Conservation (phyloP, 2,329 filamentous ascomycete genomes). For the Colletotrichum plurivorum region DNA sequence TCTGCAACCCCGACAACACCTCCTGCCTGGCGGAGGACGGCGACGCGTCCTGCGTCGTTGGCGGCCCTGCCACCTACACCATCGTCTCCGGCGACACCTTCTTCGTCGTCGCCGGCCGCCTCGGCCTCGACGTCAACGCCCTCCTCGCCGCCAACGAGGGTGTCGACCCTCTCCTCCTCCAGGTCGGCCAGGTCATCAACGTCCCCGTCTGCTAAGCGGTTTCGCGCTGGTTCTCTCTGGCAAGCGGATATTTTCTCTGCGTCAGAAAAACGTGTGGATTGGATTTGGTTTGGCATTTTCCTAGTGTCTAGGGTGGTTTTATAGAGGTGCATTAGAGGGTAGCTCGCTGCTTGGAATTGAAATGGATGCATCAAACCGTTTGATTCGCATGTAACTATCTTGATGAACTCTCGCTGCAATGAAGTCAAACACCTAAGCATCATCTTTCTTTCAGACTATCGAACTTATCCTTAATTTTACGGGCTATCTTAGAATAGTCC, state of each 20-base stretch:
- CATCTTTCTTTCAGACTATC: too few relatives aligned
- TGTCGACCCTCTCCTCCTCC: constrained; percentile 17
- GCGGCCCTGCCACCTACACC: constrained; percentile 8
- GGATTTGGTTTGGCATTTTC: background rate
- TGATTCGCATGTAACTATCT: background rate
- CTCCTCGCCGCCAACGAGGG: constrained; percentile 23
- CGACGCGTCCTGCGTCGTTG: constrained; percentile 4
- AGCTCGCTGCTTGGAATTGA: constrained; percentile 4
- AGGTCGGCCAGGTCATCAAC: constrained; percentile 21
- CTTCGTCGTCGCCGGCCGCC: constrained; percentile 15
- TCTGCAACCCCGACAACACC: constrained; percentile 37
- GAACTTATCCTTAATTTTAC: too few relatives aligned
- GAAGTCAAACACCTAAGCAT: too few relatives aligned
- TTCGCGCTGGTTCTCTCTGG: accelerated
- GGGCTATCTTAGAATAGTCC: too few relatives aligned
- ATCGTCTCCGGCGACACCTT: constrained; percentile 26
- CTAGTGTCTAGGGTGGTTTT: background rate
- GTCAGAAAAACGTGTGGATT: background rate
- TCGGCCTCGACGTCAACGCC: constrained; percentile 16
- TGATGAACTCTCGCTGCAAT: too few relatives aligned
- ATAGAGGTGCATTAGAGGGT: constrained; percentile 6
- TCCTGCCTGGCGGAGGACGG: constrained; percentile 25
- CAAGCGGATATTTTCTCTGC: background rate
- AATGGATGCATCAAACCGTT: background rate
- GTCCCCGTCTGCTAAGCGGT: constrained; percentile 20